Evolutionary conservation across 768 basidiomycete species (phyloP), one percentile per base, ranked within the genome.

Genomic region (Tubosaeta sp.): DNA sequence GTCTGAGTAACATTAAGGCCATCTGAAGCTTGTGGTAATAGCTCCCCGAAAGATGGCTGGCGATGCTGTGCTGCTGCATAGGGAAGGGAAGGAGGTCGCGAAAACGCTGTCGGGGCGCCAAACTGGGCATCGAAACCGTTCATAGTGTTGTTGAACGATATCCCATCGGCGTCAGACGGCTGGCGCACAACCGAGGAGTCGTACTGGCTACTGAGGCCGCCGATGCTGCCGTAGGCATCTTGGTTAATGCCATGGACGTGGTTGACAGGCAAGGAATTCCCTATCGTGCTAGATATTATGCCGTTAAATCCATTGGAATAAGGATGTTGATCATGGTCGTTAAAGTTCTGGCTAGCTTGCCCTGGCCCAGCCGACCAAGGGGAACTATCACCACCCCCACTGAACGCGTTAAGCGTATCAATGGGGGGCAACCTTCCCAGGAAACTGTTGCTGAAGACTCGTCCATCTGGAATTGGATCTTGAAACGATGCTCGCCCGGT

Each of bases 381-480:
- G 5, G 62, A 64, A 58, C 4, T 24, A 29, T 62, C 52, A 13
- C 68, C 65, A 46, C 61, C 64, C 41, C 66, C 62, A 46, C 55
- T 64, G 51, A 74, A 76, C 30, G 56, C 51, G 22, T 69, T 71
- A 55, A 72, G 71, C 14, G 69, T 71, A 48, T 80, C 78, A 34
- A 72, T 54, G 39, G 66, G 58, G 27, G 71, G 58, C 31, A 53
- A 60, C 57, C 71, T 70, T 32, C 60, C 69, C 8, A 67, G 56
- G 4, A 60, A 53, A 18, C 70, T 54, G 53, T 62, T 71, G 18
- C 63, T 65, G 52, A 70, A 73, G 16, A 64, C 27, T 25, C 73
- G 71, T 32, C 68, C 61, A 49, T 82, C 79, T 1, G 73, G 46
- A 8, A 66, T 61, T 10, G 69, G 47, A 29, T 81, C 79, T 46